Percentiles rank a stretch among this genome's conserved stretches.
Conservation (phyloP, 257 asterid genomes). For the Osmanthus fragrans region DNA sequence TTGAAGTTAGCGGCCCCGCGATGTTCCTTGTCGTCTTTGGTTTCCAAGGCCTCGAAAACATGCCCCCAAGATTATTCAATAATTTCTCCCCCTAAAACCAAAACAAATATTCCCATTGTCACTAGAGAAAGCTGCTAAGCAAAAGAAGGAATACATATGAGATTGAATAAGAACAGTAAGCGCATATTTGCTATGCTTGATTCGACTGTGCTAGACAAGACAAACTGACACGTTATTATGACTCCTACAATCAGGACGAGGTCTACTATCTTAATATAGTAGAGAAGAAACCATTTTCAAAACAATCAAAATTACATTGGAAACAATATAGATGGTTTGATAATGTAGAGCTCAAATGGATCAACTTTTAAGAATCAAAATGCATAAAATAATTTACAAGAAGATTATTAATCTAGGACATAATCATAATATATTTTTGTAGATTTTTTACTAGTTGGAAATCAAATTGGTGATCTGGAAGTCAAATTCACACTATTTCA, state of each 20-base stretch:
- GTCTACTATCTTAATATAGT: background rate
- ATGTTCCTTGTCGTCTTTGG: constrained; percentile 72
- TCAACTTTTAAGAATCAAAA: background rate
- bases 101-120: background rate
- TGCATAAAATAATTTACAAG: background rate
- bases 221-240: background rate
- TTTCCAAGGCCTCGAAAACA: constrained; percentile 97
- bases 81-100: constrained; percentile 78
- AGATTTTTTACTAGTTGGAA: background rate
- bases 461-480: background rate
- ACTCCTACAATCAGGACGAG: background rate
- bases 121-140: background rate
- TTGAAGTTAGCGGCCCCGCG: constrained; percentile 65
- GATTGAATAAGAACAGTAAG: background rate
- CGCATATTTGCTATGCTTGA: background rate
- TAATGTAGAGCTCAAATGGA: background rate
- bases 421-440: too few species aligned
- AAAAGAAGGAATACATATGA: background rate
- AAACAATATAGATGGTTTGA: background rate
- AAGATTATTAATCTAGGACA: background rate
- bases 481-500: background rate
- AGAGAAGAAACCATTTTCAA: background rate
- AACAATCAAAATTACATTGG: background rate
- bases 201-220: background rate
- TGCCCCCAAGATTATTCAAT: constrained; percentile 88